These are phyloP conservation scores for Coelastrella sp. DNA, from an alignment of 139 green algal species.

Conservation along the genomic window DNA sequence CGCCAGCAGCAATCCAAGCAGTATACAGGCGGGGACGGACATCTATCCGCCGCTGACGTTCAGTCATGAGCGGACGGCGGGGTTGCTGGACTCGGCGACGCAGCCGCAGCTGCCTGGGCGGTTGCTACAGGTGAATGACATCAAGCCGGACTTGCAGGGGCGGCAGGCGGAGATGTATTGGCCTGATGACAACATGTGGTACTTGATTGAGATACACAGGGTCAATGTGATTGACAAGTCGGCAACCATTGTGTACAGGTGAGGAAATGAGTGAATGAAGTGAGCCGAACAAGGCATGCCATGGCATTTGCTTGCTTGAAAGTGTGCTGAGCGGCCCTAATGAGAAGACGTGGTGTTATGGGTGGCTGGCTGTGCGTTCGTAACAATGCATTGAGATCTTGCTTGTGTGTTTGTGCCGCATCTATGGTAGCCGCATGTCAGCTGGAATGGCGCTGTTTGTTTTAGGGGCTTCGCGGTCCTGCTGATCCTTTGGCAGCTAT, in stretches of 20 bases:
- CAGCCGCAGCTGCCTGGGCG: conserved; percentile 66
- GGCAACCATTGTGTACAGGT: conserved; percentile 73
- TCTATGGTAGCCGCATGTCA: no score
- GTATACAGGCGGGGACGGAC: background rate
- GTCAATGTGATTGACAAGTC: conserved; percentile 50
- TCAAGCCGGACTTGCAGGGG: conserved; percentile 73
- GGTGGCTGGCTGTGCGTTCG: no score
- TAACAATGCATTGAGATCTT: no score
- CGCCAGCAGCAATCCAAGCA: conserved; percentile 34
- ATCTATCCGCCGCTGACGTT: conserved; percentile 44
- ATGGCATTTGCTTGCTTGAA: no score
- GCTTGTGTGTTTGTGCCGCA: no score
- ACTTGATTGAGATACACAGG: conserved; percentile 84
- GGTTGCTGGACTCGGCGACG: conserved; percentile 53
- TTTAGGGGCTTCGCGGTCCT: no score
- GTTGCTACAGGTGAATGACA: conserved; percentile 70
- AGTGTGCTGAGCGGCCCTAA: no score
- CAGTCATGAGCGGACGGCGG: conserved; percentile 38
- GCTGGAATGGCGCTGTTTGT: no score
- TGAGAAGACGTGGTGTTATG: no score
- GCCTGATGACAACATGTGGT: conserved; percentile 89
- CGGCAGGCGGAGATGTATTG: conserved; percentile 90
- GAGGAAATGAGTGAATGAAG: background rate
- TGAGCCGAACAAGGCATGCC: no score
- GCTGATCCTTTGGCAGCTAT: no score